Percentiles rank a stretch among this genome's conserved stretches.
Evolutionary conservation across 2,329 filamentous ascomycete species (phyloP).

Genomic region (Neopestalotiopsis sp.): DNA sequence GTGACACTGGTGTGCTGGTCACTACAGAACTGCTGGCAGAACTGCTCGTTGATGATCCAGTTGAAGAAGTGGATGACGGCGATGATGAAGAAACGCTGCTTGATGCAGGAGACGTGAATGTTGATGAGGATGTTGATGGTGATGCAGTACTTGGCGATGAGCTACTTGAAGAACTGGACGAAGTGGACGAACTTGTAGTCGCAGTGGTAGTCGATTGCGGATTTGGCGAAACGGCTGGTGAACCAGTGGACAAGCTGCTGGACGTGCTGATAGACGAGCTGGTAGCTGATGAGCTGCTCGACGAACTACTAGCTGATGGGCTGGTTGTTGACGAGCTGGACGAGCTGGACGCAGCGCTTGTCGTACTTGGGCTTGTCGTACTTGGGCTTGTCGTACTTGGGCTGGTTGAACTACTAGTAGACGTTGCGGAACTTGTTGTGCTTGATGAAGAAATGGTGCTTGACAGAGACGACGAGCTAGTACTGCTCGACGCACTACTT

Average conservation of each 20-base stretch:
- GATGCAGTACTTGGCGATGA: not conserved
- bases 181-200: not conserved
- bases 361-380: not conserved
- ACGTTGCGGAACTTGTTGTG: not conserved
- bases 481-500: not conserved
- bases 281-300: too few relatives aligned
- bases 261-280: too few relatives aligned
- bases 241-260: too few relatives aligned
- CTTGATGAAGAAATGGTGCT: not conserved
- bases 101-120: not conserved
- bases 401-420: not conserved
- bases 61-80: not conserved
- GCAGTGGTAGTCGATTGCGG: not conserved
- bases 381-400: not conserved
- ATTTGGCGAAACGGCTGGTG: too few relatives aligned
- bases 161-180: not conserved
- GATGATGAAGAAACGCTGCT: not conserved
- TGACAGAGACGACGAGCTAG: not conserved
- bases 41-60: not conserved
- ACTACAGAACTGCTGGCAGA: too few relatives aligned
- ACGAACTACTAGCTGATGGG: too few relatives aligned
- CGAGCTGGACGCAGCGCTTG: not conserved
- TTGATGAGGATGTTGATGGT: not conserved
- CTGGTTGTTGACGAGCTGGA: not conserved
- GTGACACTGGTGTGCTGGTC: too few relatives aligned